A percentile compares a stretch with the other conserved stretches of the same genome.
phyloP scores from a whole-genome alignment of 176 grass and related monocot genomes.

The Bonia amplexicaulis region DNA sequence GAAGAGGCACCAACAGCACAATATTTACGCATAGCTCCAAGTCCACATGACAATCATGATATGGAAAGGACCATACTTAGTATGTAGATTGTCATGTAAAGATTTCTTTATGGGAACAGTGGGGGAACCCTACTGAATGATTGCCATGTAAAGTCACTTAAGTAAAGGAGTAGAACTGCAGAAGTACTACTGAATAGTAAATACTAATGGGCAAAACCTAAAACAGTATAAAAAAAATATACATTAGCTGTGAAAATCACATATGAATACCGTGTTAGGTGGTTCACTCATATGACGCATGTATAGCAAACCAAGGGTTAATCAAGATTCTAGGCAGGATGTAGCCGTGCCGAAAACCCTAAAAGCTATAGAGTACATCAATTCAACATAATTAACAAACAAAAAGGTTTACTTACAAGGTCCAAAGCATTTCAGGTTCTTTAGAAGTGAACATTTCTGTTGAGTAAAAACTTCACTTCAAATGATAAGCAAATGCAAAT shows the following conservation, averaged over 20 bases:
- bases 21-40: background rate
- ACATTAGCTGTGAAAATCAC: background rate
- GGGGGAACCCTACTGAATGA: no score
- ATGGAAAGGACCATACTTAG: background rate
- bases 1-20: background rate
- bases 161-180: no score
- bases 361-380: background rate
- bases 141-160: no score
- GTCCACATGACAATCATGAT: background rate
- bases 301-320: background rate
- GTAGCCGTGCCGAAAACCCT: background rate
- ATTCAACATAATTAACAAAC: background rate
- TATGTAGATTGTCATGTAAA: background rate
- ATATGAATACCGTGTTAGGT: background rate
- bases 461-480: background rate
- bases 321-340: background rate
- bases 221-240: no score
- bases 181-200: no score
- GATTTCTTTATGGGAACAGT: no score
- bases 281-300: background rate
- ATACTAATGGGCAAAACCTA: no score
- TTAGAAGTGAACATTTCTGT: background rate
- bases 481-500: background rate
- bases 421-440: background rate
- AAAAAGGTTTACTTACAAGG: background rate